Evolutionary conservation across 441 rosid species (phyloP).

Genomic region (Kokia cookei): DNA sequence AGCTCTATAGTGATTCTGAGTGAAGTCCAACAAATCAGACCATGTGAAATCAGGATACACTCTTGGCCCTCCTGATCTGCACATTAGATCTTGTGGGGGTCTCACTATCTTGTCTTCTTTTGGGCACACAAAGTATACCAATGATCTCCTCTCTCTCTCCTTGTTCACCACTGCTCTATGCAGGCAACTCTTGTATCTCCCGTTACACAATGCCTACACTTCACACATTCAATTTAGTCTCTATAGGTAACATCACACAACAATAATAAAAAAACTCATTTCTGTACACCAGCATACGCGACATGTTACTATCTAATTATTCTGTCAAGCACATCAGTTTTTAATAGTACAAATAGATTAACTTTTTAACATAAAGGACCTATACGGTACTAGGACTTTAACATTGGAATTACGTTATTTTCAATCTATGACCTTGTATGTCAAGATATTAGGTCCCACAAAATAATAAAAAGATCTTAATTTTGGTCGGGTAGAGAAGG

Average conservation of each 20-base stretch:
- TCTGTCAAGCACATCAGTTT: too few relatives aligned
- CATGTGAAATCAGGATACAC: conserved; percentile 53
- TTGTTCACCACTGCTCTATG: conserved; percentile 69
- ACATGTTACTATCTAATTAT: too few relatives aligned
- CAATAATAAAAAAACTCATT: too few relatives aligned
- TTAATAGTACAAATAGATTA: too few relatives aligned
- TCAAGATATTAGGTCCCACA: neutral
- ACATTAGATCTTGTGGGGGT: conserved; percentile 42
- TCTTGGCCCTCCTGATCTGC: conserved; percentile 25
- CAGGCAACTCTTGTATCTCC: conserved; percentile 60
- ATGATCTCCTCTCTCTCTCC: conserved; percentile 47
- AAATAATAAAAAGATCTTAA: neutral
- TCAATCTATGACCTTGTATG: neutral
- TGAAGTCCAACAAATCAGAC: conserved; percentile 50
- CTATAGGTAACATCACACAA: rapidly evolving
- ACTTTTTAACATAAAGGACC: too few relatives aligned
- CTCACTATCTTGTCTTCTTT: conserved; percentile 52
- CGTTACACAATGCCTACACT: conserved; percentile 56
- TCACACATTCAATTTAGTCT: too few relatives aligned
- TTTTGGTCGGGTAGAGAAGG: neutral
- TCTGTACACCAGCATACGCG: rapidly evolving
- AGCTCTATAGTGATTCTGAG: conserved; percentile 38
- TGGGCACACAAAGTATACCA: conserved; percentile 65
- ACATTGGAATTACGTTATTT: neutral
- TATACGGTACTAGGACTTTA: neutral